Conservation (phyloP, 164 flowering plant species). For the Kalanchoe fedtschenkoi region DNA sequence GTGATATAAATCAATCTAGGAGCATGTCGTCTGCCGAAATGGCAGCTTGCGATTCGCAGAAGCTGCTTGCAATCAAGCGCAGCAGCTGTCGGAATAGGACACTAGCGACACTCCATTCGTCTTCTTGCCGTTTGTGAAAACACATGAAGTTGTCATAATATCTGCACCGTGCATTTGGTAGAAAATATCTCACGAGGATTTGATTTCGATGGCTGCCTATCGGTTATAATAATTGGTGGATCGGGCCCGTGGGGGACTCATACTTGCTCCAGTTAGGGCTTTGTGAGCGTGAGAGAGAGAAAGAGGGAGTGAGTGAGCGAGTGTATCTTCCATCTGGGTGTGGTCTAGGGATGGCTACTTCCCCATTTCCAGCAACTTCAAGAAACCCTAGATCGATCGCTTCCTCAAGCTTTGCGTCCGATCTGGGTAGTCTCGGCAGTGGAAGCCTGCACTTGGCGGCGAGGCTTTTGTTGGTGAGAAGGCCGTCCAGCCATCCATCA, state of each 20-base stretch:
- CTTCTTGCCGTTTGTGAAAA: not conserved
- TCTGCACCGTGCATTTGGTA: not conserved
- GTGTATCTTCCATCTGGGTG: no score
- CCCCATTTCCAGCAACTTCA: slow-evolving; percentile 17
- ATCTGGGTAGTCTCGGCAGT: not conserved
- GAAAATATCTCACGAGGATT: not conserved
- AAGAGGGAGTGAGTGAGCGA: no score
- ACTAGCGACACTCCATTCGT: no score
- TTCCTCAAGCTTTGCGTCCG: slow-evolving; percentile 15
- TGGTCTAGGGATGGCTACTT: slow-evolving; percentile 12
- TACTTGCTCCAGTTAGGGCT: not conserved
- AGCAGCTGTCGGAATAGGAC: no score
- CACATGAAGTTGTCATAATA: not conserved
- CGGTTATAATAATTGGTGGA: not conserved
- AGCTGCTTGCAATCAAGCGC: no score
- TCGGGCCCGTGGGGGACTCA: not conserved
- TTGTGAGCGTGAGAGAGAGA: not conserved
- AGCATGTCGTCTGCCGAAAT: no score
- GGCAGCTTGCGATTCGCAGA: no score
- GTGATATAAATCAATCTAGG: no score
- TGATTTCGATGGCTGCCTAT: not conserved
- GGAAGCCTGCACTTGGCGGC: not conserved
- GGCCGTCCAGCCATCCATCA: not conserved
- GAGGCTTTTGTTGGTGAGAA: slow-evolving; percentile 7
- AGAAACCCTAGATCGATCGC: slow-evolving; percentile 5